Percentiles rank a stretch among this genome's conserved stretches.
These are phyloP conservation scores for Cordyceps tenuipes DNA, from an alignment of 2,329 filamentous ascomycete species.

Conservation along the genomic window DNA sequence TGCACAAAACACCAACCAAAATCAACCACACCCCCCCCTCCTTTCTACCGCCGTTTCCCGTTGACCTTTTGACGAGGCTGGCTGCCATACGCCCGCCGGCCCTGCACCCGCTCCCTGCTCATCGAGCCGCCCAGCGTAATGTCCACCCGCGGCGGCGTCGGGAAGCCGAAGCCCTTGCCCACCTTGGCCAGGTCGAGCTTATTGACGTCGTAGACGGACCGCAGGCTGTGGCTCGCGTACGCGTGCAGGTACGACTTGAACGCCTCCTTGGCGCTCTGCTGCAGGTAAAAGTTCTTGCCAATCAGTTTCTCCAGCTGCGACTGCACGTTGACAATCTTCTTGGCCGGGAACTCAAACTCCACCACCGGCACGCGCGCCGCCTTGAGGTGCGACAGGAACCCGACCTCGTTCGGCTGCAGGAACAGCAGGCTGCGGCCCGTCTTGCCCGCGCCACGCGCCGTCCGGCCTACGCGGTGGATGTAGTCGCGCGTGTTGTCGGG, in stretches of 20 bases:
- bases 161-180: constrained; percentile 76
- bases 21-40: not conserved
- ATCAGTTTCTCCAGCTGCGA: constrained; percentile 92
- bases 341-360: constrained; percentile 89
- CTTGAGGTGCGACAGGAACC: constrained; percentile 86
- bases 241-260: constrained; percentile 91
- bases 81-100: constrained; percentile 65
- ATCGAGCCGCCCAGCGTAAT: constrained; percentile 75
- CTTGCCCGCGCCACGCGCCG: constrained; percentile 72
- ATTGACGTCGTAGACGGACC: constrained; percentile 65
- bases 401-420: constrained; percentile 83
- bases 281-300: constrained; percentile 90
- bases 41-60: constrained; percentile 13
- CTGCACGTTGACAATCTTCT: constrained; percentile 86
- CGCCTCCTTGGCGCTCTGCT: constrained; percentile 71
- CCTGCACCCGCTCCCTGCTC: constrained; percentile 58
- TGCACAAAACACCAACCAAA: not conserved
- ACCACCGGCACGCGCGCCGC: constrained; percentile 86
- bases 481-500: constrained; percentile 87
- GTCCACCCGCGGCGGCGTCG: constrained; percentile 71
- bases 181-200: constrained; percentile 78
- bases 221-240: constrained; percentile 66
- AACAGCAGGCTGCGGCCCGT: constrained; percentile 90
- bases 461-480: constrained; percentile 93
- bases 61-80: constrained; percentile 55